Evolutionary conservation across 31 red algal genomes (phyloP).

Genomic region (Endocladia muricata): DNA sequence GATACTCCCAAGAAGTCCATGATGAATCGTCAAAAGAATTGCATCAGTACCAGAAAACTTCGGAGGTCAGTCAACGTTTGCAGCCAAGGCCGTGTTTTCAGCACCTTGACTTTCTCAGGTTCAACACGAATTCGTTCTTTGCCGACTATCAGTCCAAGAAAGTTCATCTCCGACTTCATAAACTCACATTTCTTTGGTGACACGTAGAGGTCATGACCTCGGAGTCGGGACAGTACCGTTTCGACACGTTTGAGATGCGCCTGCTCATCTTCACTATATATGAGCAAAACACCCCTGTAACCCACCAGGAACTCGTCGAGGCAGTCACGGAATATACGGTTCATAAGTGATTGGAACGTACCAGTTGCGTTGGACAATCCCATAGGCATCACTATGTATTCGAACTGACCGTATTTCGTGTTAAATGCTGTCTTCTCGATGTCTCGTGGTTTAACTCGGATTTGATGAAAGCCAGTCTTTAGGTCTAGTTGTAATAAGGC

Average conservation of each 20-base stretch:
- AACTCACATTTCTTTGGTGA: background rate
- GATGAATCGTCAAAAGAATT: conserved; percentile 30
- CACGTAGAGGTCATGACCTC: background rate
- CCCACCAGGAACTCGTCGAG: background rate
- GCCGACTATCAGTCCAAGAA: background rate
- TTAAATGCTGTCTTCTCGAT: conserved; percentile 15
- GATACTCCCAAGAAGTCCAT: conserved; percentile 6
- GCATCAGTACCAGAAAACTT: conserved; percentile 6
- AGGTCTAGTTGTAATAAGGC: background rate
- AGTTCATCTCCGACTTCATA: background rate
- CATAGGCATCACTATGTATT: conserved; percentile 11
- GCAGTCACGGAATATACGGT: background rate
- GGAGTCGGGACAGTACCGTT: background rate
- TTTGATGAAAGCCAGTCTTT: conserved; percentile 5
- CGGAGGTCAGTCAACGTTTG: background rate
- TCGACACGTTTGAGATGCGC: background rate
- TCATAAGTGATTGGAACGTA: background rate
- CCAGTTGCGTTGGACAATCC: background rate
- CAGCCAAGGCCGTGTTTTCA: background rate
- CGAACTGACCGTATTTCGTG: conserved; percentile 1
- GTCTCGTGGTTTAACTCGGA: background rate
- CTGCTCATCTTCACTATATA: background rate
- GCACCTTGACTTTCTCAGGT: background rate
- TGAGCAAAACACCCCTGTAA: background rate
- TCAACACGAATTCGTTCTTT: background rate